These are phyloP conservation scores for Apiotrichum montevideense DNA, from an alignment of 1,284 basidiomycete genomes.

Conservation along the genomic window DNA sequence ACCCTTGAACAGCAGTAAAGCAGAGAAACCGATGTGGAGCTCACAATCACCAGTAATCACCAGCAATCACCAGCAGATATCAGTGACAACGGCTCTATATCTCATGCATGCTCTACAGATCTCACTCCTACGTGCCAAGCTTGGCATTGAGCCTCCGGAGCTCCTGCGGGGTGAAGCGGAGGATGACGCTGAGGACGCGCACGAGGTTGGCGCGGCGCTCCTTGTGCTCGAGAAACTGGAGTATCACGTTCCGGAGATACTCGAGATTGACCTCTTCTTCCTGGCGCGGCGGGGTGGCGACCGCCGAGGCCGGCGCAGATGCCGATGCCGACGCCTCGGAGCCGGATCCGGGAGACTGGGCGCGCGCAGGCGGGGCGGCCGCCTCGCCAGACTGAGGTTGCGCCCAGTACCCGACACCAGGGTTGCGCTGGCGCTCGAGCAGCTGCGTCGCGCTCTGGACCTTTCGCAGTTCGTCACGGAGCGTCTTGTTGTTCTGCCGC, in stretches of 20 bases:
- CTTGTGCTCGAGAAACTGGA: slow-evolving; percentile 86
- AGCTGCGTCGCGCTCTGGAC: slow-evolving; percentile 82
- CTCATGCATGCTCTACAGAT: too few species aligned
- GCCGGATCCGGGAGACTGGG: too few species aligned
- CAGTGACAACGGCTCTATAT: too few species aligned
- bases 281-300: slow-evolving; percentile 32
- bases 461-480: slow-evolving; percentile 86
- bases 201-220: slow-evolving; percentile 87
- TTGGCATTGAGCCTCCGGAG: slow-evolving; percentile 75
- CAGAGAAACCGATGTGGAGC: too few species aligned
- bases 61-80: too few species aligned
- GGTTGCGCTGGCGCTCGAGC: slow-evolving; percentile 80
- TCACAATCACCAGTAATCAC: too few species aligned
- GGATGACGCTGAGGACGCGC: slow-evolving; percentile 78
- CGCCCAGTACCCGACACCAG: slow-evolving; percentile 89
- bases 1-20: too few species aligned
- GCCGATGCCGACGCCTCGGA: too few species aligned
- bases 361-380: too few species aligned
- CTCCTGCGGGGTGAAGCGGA: slow-evolving; percentile 90
- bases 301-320: not conserved
- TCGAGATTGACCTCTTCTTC: slow-evolving; percentile 86
- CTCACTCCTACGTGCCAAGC: slow-evolving; percentile 22
- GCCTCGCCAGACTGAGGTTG: too few species aligned
- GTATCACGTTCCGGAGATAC: slow-evolving; percentile 85
- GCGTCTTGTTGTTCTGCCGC: slow-evolving; percentile 61